phyloP scores from a whole-genome alignment of 176 grass and related monocot genomes.

The Pharus latifolius region DNA sequence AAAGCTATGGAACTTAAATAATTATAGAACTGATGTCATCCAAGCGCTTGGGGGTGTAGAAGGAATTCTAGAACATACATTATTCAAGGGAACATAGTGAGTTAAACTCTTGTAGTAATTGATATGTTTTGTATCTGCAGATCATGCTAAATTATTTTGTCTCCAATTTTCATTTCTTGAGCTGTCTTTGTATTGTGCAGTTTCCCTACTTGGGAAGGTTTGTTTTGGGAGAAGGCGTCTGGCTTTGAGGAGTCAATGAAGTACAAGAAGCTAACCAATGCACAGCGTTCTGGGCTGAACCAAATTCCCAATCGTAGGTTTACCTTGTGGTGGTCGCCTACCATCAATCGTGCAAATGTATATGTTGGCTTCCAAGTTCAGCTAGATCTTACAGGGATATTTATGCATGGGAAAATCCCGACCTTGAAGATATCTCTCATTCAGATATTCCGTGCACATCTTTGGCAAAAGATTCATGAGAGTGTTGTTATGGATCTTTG shows the following conservation, averaged over 20 bases:
- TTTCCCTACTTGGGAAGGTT: slow-evolving; percentile 98
- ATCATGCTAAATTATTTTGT: too few relatives aligned
- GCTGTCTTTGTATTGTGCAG: too few relatives aligned
- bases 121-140: too few relatives aligned
- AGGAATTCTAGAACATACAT: slow-evolving; percentile 91
- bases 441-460: slow-evolving; percentile 97
- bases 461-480: slow-evolving; percentile 99
- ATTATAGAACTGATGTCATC: slow-evolving; percentile 98
- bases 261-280: slow-evolving; percentile 98
- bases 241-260: slow-evolving; percentile 99
- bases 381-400: slow-evolving; percentile 79
- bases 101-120: too few relatives aligned
- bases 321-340: slow-evolving; percentile 95
- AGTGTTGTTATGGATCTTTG: slow-evolving; percentile 99
- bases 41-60: slow-evolving; percentile 99
- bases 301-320: slow-evolving; percentile 98
- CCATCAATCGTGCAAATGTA: slow-evolving; percentile 87
- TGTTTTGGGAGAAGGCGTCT: slow-evolving; percentile 97
- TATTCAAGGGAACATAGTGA: slow-evolving; percentile 99
- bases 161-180: too few relatives aligned
- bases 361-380: slow-evolving; percentile 96
- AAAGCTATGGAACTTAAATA: slow-evolving; percentile 97
- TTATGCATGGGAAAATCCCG: slow-evolving; percentile 98
- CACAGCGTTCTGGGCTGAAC: slow-evolving; percentile 87
- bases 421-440: slow-evolving; percentile 96